These are phyloP conservation scores for Calonectria pteridis DNA, from an alignment of 2,329 filamentous ascomycete genomes.

Conservation along the genomic window DNA sequence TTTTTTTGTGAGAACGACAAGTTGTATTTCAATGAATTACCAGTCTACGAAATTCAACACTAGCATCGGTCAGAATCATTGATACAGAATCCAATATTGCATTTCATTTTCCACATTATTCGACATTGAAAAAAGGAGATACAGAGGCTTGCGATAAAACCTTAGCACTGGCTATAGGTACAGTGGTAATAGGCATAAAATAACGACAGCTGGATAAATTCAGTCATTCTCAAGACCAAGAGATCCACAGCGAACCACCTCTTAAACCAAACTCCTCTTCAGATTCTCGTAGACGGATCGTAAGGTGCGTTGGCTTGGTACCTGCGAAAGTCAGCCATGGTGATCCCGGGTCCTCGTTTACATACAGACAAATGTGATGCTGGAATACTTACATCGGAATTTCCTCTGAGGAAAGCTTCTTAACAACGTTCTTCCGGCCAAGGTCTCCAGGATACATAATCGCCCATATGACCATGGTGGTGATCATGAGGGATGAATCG, in stretches of 20 bases:
- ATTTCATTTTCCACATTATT: no score
- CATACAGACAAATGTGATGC: not conserved
- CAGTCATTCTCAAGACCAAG: not conserved
- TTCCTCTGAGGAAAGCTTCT: not conserved
- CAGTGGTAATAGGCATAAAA: not conserved
- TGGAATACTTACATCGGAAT: conserved; percentile 1
- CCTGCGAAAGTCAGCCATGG: not conserved
- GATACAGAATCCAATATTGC: no score
- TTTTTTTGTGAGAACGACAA: no score
- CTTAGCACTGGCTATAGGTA: no score
- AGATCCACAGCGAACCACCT: not conserved
- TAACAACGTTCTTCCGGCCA: not conserved
- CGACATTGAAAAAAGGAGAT: no score
- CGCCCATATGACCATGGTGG: conserved; percentile 28
- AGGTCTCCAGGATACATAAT: not conserved
- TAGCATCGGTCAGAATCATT: no score
- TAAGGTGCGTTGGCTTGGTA: not conserved
- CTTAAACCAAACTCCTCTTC: not conserved
- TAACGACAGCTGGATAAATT: not conserved
- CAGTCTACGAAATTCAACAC: no score
- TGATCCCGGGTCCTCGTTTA: not conserved
- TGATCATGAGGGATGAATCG: conserved; percentile 45
- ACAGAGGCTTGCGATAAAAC: no score
- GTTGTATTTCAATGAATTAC: no score
- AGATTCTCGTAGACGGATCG: not conserved